These are phyloP conservation scores for Cyclotella baltica DNA, from an alignment of 108 stramenopile genomes.

Conservation along the genomic window DNA sequence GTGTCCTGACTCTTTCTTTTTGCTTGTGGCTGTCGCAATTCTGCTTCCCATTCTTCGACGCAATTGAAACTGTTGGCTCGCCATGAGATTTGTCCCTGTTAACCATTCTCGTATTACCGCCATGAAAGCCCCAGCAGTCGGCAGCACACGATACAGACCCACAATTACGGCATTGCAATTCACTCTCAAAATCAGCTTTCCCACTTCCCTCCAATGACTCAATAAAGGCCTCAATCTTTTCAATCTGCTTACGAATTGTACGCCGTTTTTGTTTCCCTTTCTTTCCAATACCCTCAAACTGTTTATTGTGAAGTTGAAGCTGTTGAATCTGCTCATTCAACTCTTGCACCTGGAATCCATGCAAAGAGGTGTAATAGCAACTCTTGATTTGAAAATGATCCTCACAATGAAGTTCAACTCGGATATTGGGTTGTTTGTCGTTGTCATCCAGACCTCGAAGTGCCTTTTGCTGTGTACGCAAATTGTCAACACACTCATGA, in stretches of 20 bases:
- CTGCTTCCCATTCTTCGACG: constrained; percentile 4
- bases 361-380: constrained; percentile 78
- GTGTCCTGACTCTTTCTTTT: constrained; percentile 25
- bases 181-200: not conserved
- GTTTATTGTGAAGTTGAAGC: constrained; percentile 42
- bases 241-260: constrained; percentile 73
- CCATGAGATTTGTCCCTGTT: constrained; percentile 30
- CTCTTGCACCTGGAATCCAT: constrained; percentile 52
- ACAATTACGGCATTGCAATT: constrained; percentile 73
- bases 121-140: constrained; percentile 87
- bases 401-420: constrained; percentile 75
- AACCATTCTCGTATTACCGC: constrained; percentile 66
- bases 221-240: constrained; percentile 55
- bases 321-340: constrained; percentile 55
- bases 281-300: constrained; percentile 66
- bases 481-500: constrained; percentile 35
- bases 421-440: not conserved
- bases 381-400: constrained; percentile 68
- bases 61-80: not conserved
- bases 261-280: constrained; percentile 75
- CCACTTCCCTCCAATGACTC: constrained; percentile 10
- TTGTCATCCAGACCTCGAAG: constrained; percentile 15
- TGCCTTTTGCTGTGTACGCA: constrained; percentile 17
- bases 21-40: constrained; percentile 10
- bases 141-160: constrained; percentile 64